Conservation (phyloP, 257 asterid species). For the Misopates orontium region DNA sequence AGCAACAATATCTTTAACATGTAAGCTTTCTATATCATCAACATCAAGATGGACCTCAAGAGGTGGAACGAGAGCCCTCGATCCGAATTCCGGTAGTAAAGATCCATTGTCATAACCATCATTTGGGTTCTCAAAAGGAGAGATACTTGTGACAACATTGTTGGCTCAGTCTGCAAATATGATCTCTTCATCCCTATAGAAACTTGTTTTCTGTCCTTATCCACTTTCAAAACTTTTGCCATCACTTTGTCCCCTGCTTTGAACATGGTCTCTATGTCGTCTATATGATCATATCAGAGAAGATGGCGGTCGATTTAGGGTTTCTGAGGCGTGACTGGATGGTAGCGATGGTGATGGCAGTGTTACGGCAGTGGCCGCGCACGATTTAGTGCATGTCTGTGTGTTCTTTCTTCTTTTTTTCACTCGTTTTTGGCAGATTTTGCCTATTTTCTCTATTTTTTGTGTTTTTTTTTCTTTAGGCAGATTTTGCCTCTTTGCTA, state of each 20-base stretch:
- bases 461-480: too few relatives aligned
- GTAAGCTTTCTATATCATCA: slow-evolving; percentile 60
- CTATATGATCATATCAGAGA: slow-evolving; percentile 73
- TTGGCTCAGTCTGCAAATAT: slow-evolving; percentile 39
- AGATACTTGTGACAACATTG: slow-evolving; percentile 32
- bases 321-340: too few relatives aligned
- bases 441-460: too few relatives aligned
- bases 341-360: too few relatives aligned
- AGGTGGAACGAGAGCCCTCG: slow-evolving; percentile 80
- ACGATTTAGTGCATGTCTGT: too few relatives aligned
- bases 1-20: slow-evolving; percentile 40
- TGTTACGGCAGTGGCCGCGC: too few relatives aligned
- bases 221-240: slow-evolving; percentile 90
- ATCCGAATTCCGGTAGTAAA: slow-evolving; percentile 62
- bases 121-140: slow-evolving; percentile 20
- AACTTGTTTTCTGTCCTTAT: slow-evolving; percentile 74
- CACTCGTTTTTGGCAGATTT: too few relatives aligned
- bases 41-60: slow-evolving; percentile 91
- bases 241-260: slow-evolving; percentile 75
- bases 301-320: too few relatives aligned
- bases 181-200: slow-evolving; percentile 92
- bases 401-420: too few relatives aligned
- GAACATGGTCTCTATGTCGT: slow-evolving; percentile 48
- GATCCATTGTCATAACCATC: slow-evolving; percentile 39
- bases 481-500: too few relatives aligned